phyloP scores from a whole-genome alignment of 1,284 basidiomycete species.

The Puccinia triticina region DNA sequence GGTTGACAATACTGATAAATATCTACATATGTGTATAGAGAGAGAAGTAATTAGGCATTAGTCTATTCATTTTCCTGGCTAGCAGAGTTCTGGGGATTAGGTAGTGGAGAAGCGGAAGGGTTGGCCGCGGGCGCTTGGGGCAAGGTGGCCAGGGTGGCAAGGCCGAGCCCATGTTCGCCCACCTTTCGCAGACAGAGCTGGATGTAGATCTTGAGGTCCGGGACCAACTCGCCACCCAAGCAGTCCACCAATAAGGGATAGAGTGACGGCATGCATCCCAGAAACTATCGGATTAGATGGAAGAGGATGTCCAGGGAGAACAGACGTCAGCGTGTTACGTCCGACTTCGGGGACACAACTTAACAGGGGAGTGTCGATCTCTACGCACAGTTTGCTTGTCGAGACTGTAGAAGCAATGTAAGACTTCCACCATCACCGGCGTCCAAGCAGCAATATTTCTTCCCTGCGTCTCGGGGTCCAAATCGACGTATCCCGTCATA shows the following conservation, averaged over 20 bases:
- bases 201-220: slow-evolving; percentile 34
- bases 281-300: slow-evolving; percentile 24
- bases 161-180: slow-evolving; percentile 23
- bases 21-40: neutral
- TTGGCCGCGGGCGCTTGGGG: neutral
- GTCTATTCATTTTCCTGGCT: neutral
- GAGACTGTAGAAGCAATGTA: slow-evolving; percentile 85
- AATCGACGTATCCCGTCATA: slow-evolving; percentile 83
- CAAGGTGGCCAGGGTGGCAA: neutral
- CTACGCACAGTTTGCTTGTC: slow-evolving; percentile 79
- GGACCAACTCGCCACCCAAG: slow-evolving; percentile 24
- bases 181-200: slow-evolving; percentile 46
- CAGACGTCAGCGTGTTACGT: neutral
- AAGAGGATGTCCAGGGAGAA: neutral
- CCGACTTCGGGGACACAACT: neutral
- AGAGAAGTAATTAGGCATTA: neutral
- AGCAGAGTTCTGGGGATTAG: neutral
- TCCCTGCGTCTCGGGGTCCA: slow-evolving; percentile 86
- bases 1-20: neutral
- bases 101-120: neutral
- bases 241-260: slow-evolving; percentile 42
- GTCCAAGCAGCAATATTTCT: slow-evolving; percentile 98
- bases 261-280: slow-evolving; percentile 21
- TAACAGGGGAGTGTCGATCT: neutral
- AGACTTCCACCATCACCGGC: slow-evolving; percentile 89